Base-by-base conservation (phyloP, 805 yeast genomes). In the Kluyveromyces wickerhamii region DNA sequence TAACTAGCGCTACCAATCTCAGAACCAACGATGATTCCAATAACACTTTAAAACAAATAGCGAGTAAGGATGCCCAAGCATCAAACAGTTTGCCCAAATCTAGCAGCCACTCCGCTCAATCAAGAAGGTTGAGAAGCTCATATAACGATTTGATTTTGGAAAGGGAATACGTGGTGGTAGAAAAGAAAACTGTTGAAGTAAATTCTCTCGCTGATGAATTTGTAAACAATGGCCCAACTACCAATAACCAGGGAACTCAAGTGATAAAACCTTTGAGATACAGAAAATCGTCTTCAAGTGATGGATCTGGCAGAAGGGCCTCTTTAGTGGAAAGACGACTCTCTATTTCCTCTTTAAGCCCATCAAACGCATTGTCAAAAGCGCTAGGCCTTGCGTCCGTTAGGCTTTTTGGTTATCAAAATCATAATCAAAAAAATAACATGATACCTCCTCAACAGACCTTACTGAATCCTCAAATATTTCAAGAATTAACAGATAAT, bases 181-280 rank as follows among this genome's bases (percentile, higher is more conserved):
- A 89, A 56, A 92, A 89, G 56, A 72, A 94, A 32, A 85, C 92
- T 0, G 96, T 89, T 3, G 97, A 92, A 54, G 94, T 89, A 7
- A 89, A 89, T 62, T 89, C 95, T 2, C 67, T 92, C 38, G 98
- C 98, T 3, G 97, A 89, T 57, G 96, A 88, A 54, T 63, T 89
- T 34, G 88, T 85, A 4, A 47, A 65, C 39, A 78, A 78, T 3
- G 78, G 77, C 2, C 58, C 66, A 37, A 30, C 21, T 6, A 21
- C 33, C 4, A 30, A 30, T 13, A 30, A 21, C 14, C 33, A 30
- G 12, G 68, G 71, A 5, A 66, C 69, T 5, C 67, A 69, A 21
- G 77, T 72, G 1, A 66, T 65, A 40, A 62, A 25, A 11, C 27
- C 36, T n/a, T 21, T 36, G 20, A 30, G 33, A 30, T 30, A 30